Conservation (phyloP, 306 rosid species). For the Vachellia collinsii region DNA sequence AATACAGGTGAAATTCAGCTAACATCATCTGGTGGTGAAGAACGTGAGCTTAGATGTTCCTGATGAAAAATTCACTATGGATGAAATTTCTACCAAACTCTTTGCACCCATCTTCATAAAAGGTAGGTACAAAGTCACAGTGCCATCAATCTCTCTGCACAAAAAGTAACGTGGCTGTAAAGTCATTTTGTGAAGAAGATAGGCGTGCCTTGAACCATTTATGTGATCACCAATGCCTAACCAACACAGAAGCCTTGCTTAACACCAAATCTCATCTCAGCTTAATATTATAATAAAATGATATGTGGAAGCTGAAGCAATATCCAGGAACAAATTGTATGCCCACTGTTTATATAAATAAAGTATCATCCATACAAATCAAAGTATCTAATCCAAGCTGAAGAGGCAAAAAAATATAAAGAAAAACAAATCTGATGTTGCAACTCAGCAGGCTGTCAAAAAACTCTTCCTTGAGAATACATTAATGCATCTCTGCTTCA, state of each 20-base stretch:
- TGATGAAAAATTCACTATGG: background rate
- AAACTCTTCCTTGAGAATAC: slow-evolving; percentile 27
- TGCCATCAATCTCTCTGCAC: background rate
- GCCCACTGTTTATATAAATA: background rate
- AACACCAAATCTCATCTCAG: background rate
- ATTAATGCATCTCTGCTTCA: slow-evolving; percentile 45
- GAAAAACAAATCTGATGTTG: slow-evolving; percentile 22
- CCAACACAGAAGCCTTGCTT: background rate
- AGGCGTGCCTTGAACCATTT: background rate
- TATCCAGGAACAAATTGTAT: background rate
- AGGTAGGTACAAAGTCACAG: background rate
- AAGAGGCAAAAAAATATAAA: background rate
- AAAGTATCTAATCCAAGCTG: slow-evolving; percentile 26
- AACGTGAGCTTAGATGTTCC: too few relatives aligned
- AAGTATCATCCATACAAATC: slow-evolving; percentile 19
- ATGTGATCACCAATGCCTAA: background rate
- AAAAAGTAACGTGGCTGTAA: background rate
- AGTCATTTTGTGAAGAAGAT: background rate
- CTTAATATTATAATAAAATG: background rate
- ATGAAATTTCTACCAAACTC: background rate
- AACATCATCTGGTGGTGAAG: background rate
- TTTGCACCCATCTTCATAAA: background rate
- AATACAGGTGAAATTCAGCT: background rate
- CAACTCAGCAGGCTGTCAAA: slow-evolving; percentile 36
- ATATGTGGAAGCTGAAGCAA: background rate